Conservation (phyloP, 352 stramenopile genomes). For the Phytophthora sansomeana region DNA sequence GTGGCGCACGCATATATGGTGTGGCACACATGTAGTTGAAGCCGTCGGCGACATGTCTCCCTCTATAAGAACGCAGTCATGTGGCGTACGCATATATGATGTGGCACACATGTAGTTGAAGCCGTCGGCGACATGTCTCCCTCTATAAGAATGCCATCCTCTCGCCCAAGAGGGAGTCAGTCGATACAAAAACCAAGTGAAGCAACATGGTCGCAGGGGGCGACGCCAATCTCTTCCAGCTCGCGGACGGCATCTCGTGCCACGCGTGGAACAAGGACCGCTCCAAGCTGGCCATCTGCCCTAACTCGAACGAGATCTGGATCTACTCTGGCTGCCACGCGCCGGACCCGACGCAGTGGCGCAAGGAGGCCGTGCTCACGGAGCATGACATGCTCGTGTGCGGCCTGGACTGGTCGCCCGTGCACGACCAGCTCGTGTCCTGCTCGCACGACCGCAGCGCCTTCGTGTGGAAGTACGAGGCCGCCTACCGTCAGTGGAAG, state of each 20-base stretch:
- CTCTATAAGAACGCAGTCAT: constrained; percentile 22
- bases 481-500: constrained; percentile 90
- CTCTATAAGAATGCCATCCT: constrained; percentile 28
- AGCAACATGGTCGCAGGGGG: constrained; percentile 36
- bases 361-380: constrained; percentile 85
- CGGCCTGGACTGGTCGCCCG: constrained; percentile 93
- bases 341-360: constrained; percentile 81
- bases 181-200: constrained; percentile 34
- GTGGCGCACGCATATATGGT: background rate
- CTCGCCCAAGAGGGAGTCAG: no score
- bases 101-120: constrained; percentile 39
- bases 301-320: constrained; percentile 94
- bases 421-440: constrained; percentile 94
- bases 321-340: constrained; percentile 91
- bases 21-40: constrained; percentile 40
- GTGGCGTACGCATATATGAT: no score
- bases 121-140: constrained; percentile 30
- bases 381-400: constrained; percentile 95
- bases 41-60: constrained; percentile 26
- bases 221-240: constrained; percentile 75
- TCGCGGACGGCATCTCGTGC: constrained; percentile 89
- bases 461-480: constrained; percentile 95
- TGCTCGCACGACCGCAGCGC: constrained; percentile 95
- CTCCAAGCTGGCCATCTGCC: constrained; percentile 91
- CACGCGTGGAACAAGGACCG: constrained; percentile 94